Conservation (phyloP, 169 alveolate genomes). For the Plasmodium billcollinsi region DNA sequence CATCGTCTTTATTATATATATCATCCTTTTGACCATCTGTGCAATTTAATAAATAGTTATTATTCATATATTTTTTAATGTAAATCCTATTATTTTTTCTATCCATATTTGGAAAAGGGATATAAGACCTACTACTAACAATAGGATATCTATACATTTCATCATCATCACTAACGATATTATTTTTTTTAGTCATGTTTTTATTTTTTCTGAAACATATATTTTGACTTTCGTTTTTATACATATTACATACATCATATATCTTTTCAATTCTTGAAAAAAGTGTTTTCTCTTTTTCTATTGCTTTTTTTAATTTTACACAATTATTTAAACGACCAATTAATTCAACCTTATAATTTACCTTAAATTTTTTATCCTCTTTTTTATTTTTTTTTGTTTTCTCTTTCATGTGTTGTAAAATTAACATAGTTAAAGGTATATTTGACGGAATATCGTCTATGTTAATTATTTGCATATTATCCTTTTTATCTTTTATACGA, state of each 20-base stretch:
- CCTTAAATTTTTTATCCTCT: conserved; percentile 11
- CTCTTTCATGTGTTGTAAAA: conserved; percentile 40
- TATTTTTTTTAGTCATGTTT: too few species aligned
- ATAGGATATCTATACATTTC: too few species aligned
- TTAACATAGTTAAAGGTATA: conserved; percentile 67
- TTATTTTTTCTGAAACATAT: too few species aligned
- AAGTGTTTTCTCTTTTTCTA: conserved; percentile 35
- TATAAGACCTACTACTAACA: not conserved
- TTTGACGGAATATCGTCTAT: conserved; percentile 22
- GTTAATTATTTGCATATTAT: conserved; percentile 22
- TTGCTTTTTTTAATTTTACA: conserved; percentile 1
- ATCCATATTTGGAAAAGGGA: conserved; percentile 49
- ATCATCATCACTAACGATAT: too few species aligned
- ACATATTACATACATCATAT: conserved; percentile 25
- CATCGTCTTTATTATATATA: too few species aligned
- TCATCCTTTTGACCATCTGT: too few species aligned
- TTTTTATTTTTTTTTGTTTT: not conserved
- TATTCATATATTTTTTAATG: too few species aligned
- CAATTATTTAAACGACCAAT: conserved; percentile 19
- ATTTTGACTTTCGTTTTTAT: conserved; percentile 6
- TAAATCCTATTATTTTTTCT: too few species aligned
- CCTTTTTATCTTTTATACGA: not conserved
- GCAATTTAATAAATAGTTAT: too few species aligned
- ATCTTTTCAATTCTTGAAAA: conserved; percentile 67
- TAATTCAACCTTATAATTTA: conserved; percentile 56